Percentiles rank a stretch among this genome's conserved stretches.
These are phyloP conservation scores for Oryza officinalis DNA, from an alignment of 176 grass and related monocot species.

Conservation along the genomic window DNA sequence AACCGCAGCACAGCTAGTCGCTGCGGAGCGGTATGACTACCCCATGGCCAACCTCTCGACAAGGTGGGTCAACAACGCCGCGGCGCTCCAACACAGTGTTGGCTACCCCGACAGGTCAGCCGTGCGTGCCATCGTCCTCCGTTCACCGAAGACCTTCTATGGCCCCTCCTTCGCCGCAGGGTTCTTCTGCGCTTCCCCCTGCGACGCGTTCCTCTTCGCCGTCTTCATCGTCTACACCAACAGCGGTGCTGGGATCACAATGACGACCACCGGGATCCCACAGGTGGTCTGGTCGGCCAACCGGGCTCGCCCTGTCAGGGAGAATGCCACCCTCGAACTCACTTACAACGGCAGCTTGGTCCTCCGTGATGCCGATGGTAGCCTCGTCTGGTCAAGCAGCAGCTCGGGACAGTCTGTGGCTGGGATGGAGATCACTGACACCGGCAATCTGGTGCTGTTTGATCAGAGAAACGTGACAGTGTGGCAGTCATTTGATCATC, in stretches of 20 bases:
- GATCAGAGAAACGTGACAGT: conserved; percentile 6
- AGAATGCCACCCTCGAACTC: conserved; percentile 45
- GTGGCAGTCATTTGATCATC: conserved; percentile 60
- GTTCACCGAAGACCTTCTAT: neutral
- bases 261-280: neutral
- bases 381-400: conserved; percentile 35
- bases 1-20: neutral
- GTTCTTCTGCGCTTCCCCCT: conserved; percentile 38
- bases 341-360: conserved; percentile 22
- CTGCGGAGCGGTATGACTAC: conserved; percentile 1
- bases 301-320: conserved; percentile 8
- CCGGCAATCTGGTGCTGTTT: conserved; percentile 50
- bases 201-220: conserved; percentile 32
- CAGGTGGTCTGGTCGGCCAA: conserved; percentile 59
- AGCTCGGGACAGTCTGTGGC: neutral
- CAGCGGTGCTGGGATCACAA: neutral
- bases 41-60: neutral
- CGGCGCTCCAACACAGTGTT: conserved; percentile 3
- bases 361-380: conserved; percentile 29
- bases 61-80: conserved; percentile 24
- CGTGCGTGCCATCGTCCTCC: conserved; percentile 11
- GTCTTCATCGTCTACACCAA: conserved; percentile 39
- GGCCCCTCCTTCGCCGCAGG: conserved; percentile 43
- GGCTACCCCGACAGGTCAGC: conserved; percentile 2
- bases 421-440: conserved; percentile 30